These are phyloP conservation scores for Williopsis jadinii DNA, from an alignment of 1,139 yeast species.

Conservation along the genomic window DNA sequence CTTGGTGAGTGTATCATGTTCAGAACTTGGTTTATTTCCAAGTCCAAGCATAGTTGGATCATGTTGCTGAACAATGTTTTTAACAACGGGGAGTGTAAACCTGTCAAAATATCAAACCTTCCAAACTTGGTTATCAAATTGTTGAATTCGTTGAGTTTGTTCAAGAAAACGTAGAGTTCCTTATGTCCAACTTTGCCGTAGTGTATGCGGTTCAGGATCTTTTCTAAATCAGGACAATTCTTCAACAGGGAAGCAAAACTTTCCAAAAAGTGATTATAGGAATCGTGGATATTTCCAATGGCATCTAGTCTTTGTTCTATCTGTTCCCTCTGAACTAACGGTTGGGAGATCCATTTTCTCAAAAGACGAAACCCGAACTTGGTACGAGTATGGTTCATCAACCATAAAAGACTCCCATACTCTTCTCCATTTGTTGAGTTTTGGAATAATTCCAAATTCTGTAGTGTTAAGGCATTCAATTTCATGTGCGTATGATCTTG, in stretches of 20 bases:
- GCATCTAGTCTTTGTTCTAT: slow-evolving; percentile 61
- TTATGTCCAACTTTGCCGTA: slow-evolving; percentile 59
- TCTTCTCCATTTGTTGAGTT: slow-evolving; percentile 50
- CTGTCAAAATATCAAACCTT: slow-evolving; percentile 19
- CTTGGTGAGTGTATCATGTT: slow-evolving; percentile 48
- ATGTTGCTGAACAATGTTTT: slow-evolving; percentile 26
- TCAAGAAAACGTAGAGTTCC: slow-evolving; percentile 58
- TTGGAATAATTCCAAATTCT: slow-evolving; percentile 65
- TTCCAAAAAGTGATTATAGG: slow-evolving; percentile 46
- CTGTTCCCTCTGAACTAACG: slow-evolving; percentile 46
- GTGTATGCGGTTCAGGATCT: slow-evolving; percentile 58
- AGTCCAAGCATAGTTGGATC: slow-evolving; percentile 13
- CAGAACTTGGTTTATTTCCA: slow-evolving; percentile 29
- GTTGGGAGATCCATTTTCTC: slow-evolving; percentile 67
- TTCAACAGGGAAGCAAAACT: slow-evolving; percentile 39
- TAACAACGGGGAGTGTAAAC: slow-evolving; percentile 25
- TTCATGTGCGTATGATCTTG: slow-evolving; percentile 50
- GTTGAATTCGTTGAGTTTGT: slow-evolving; percentile 34
- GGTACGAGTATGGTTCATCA: slow-evolving; percentile 75
- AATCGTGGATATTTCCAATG: slow-evolving; percentile 47
- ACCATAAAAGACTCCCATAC: slow-evolving; percentile 70
- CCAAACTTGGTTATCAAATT: slow-evolving; percentile 26
- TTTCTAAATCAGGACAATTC: slow-evolving; percentile 58
- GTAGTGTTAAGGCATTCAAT: slow-evolving; percentile 60
- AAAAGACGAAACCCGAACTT: slow-evolving; percentile 65